Base-by-base conservation (phyloP, 1,139 yeast species). In the Lipomyces yarrowii region DNA sequence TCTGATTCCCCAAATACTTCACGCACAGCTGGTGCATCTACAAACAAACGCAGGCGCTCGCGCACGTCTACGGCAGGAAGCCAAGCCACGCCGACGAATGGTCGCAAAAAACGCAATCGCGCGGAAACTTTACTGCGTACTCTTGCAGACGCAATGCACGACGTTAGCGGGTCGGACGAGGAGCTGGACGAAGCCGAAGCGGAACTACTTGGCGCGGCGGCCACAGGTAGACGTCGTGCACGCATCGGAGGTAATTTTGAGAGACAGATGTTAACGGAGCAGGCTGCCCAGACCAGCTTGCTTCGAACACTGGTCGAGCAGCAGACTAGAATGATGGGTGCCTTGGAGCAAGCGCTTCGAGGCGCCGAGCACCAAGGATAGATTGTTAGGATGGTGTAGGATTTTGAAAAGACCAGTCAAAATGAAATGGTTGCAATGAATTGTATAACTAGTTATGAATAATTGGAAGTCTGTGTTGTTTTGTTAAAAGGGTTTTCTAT, bases 271-370 rank as follows among this genome's bases (percentile, higher is more conserved):
- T 33, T 65, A 53, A 42, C 42, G 13, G 67, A 61, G 52, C 69
- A 65, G 59, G 62, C 56, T 5, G 62, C 63, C 33, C 69, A 65
- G 52, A 65, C 69, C 18, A 54, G 48, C 7, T 23, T 65, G 39
- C 32, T 65, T 39, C 56, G 67, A 46, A 60, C 67, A 32, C 13
- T 65, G 21, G 62, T 64, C 23, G 63, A 63, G 37, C 62, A 64
- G 51, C 69, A 65, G 57, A 58, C 54, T 30, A 57, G 67, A 32
- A 63, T 65, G 67, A 54, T 65, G 67, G 35, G 60, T 13, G 64
- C 60, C 8, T 39, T 65, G 26, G 69, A 65, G 57, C 67, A 65
- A 59, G 60, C 64, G 15, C 42, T 65, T 18, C 48, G 48, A 42
- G 48, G 48, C 21, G 23, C 48, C 13, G 48, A 42, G 3, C 7